Percentiles rank a stretch among this genome's conserved stretches.
Evolutionary conservation across 73 alveolate species (phyloP).

Genomic region (Blepharisma japonicum): DNA sequence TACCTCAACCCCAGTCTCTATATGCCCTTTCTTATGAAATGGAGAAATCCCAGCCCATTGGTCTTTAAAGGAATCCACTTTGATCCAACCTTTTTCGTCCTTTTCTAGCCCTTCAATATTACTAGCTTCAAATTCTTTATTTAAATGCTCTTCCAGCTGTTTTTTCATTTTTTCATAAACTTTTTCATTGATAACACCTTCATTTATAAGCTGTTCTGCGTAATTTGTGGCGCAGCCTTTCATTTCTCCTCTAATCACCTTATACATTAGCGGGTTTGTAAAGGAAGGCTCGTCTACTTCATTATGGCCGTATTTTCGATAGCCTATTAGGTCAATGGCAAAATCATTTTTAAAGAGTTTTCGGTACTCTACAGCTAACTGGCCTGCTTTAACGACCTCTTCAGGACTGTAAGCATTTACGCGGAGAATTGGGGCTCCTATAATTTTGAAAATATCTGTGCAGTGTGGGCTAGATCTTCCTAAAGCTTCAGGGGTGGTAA

Average conservation of each 20-base stretch:
- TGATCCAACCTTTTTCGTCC: conserved; percentile 16
- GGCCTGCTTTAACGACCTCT: conserved; percentile 51
- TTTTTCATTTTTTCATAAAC: conserved; percentile 38
- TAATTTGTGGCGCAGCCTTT: conserved; percentile 43
- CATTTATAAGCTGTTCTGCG: conserved; percentile 41
- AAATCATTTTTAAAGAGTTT: conserved; percentile 34
- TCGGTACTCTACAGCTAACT: conserved; percentile 63
- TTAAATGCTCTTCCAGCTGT: conserved; percentile 40
- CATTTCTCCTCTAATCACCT: conserved; percentile 33
- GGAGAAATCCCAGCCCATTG: conserved; percentile 81
- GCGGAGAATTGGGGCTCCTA: conserved; percentile 57
- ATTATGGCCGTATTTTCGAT: conserved; percentile 92
- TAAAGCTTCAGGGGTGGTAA: conserved; percentile 73
- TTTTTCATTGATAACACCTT: conserved; percentile 41
- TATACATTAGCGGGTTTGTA: conserved; percentile 70
- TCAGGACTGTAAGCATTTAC: conserved; percentile 79
- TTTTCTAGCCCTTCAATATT: neutral
- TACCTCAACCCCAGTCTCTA: neutral
- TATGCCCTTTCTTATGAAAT: neutral
- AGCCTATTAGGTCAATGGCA: conserved; percentile 86
- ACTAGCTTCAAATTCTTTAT: conserved; percentile 45
- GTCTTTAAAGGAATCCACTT: conserved; percentile 55
- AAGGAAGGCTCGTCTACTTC: conserved; percentile 92
- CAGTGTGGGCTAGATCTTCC: conserved; percentile 61
- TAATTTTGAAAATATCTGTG: conserved; percentile 52